A percentile compares a stretch with the other conserved stretches of the same genome.
These are phyloP conservation scores for Penicillium verrucosum DNA, from an alignment of 2,329 filamentous ascomycete genomes.

Conservation along the genomic window DNA sequence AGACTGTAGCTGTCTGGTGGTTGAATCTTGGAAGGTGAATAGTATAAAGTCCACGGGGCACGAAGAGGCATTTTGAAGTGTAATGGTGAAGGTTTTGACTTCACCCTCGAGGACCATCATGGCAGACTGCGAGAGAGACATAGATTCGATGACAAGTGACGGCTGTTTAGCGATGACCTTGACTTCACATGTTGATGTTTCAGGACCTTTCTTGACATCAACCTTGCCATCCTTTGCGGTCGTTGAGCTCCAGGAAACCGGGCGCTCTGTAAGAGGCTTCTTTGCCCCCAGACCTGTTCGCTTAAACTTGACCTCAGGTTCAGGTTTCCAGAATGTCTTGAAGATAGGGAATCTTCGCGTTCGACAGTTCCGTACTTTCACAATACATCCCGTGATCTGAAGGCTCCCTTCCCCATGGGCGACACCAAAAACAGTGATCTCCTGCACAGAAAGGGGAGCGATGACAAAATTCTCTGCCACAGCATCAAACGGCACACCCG, in stretches of 20 bases:
- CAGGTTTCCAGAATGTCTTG: conserved; percentile 68
- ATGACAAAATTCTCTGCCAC: conserved; percentile 64
- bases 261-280: conserved; percentile 48
- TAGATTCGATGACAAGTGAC: conserved; percentile 68
- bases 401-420: conserved; percentile 66
- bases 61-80: conserved; percentile 71
- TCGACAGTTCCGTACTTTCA: conserved; percentile 77
- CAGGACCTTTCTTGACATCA: conserved; percentile 33
- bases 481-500: conserved; percentile 70
- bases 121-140: conserved; percentile 76
- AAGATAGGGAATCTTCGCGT: conserved; percentile 84
- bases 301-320: conserved; percentile 71
- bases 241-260: conserved; percentile 44
- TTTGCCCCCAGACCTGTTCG: conserved; percentile 63
- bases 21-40: conserved; percentile 87
- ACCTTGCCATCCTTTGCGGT: conserved; percentile 37
- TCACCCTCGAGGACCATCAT: conserved; percentile 94
- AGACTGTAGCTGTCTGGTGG: conserved; percentile 70
- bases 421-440: conserved; percentile 66
- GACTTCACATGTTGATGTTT: conserved; percentile 49
- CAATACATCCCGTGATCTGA: conserved; percentile 71
- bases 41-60: conserved; percentile 79
- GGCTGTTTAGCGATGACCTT: conserved; percentile 80
- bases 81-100: conserved; percentile 70
- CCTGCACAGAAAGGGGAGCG: conserved; percentile 78